Evolutionary conservation across 441 rosid genomes (phyloP).

Genomic region (California macrophylla): DNA sequence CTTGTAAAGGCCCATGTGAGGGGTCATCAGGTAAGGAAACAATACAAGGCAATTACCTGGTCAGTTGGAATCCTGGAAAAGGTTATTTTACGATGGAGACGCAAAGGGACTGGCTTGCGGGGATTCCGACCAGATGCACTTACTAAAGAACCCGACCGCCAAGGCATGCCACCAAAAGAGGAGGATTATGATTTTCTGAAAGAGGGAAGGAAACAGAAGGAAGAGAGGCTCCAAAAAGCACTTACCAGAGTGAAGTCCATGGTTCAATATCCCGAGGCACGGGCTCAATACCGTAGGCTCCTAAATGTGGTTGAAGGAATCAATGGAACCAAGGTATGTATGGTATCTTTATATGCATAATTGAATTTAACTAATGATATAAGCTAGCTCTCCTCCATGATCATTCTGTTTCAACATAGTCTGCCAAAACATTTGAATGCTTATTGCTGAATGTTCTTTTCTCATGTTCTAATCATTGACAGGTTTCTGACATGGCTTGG

Average conservation of each 20-base stretch:
- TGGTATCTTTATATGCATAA: neutral
- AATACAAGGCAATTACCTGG: conserved; percentile 57
- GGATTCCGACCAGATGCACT: conserved; percentile 60
- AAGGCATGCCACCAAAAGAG: conserved; percentile 31
- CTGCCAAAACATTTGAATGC: too few relatives aligned
- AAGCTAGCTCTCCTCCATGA: too few relatives aligned
- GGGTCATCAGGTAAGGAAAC: conserved; percentile 78
- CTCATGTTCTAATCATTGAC: neutral
- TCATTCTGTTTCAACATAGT: too few relatives aligned
- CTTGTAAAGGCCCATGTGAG: conserved; percentile 64
- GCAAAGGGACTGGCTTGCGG: conserved; percentile 74
- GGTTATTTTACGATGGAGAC: conserved; percentile 75
- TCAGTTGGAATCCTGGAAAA: conserved; percentile 82
- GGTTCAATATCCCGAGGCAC: conserved; percentile 77
- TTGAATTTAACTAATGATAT: too few relatives aligned
- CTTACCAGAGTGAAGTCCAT: conserved; percentile 86
- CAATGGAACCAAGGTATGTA: conserved; percentile 59
- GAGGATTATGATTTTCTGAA: conserved; percentile 75
- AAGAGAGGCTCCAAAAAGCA: conserved; percentile 66
- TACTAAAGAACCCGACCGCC: conserved; percentile 31
- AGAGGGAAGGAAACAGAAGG: conserved; percentile 77
- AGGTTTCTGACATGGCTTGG: conserved; percentile 36
- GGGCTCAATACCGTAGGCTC: conserved; percentile 74
- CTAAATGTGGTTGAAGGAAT: conserved; percentile 60
- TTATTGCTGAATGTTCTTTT: neutral